These are phyloP conservation scores for Cercospora canescens DNA, from an alignment of 2,329 filamentous ascomycete species.

Conservation along the genomic window DNA sequence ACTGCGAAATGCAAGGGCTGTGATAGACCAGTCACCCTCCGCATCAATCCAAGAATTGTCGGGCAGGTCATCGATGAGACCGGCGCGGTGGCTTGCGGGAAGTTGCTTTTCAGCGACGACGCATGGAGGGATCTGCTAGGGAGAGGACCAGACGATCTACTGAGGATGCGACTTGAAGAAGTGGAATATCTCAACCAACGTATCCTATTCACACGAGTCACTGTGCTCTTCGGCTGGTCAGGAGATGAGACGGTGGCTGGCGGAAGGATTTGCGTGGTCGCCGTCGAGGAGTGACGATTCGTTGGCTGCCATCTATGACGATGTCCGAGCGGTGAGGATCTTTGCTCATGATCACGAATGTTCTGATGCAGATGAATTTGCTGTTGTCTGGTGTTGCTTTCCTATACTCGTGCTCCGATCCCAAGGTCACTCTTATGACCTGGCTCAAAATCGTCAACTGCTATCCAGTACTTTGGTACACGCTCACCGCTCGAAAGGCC, in stretches of 20 bases:
- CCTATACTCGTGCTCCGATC: too few species aligned
- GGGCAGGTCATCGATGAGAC: constrained; percentile 56
- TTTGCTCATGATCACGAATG: background rate
- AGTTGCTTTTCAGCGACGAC: constrained; percentile 54
- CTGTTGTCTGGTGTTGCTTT: too few species aligned
- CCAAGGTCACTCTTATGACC: too few species aligned
- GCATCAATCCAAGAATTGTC: constrained; percentile 47
- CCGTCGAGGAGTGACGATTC: background rate
- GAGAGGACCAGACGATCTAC: constrained; percentile 46
- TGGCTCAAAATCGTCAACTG: background rate
- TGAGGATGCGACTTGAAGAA: constrained; percentile 39
- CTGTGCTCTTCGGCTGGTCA: constrained; percentile 58
- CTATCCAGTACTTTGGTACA: background rate
- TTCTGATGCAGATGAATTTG: too few species aligned
- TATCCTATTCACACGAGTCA: constrained; percentile 54
- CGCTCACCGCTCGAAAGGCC: background rate
- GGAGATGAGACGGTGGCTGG: constrained; percentile 34
- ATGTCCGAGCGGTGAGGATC: background rate
- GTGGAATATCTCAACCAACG: constrained; percentile 54
- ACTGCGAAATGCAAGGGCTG: constrained; percentile 44
- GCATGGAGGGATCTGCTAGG: constrained; percentile 57
- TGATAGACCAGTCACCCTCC: constrained; percentile 36
- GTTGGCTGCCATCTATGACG: background rate
- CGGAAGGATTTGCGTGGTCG: constrained; percentile 34
- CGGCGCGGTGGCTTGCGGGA: constrained; percentile 51